phyloP scores from a whole-genome alignment of 495 filamentous ascomycete genomes.

The Haplographium delicatum region DNA sequence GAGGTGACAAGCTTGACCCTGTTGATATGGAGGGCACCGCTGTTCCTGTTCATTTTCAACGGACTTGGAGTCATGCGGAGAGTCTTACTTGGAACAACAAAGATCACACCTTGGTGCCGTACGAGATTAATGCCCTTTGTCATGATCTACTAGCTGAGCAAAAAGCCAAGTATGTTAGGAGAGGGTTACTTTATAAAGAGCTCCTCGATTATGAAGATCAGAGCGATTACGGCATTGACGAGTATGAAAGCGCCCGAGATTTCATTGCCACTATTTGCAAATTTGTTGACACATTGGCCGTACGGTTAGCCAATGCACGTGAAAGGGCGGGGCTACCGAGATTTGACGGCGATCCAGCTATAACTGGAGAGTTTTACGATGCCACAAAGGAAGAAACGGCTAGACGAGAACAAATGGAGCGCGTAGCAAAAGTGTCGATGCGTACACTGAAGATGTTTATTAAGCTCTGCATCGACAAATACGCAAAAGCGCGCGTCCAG shows the following conservation, averaged over 20 bases:
- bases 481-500: constrained; percentile 82
- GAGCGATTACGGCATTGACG: constrained; percentile 66
- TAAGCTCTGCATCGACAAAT: constrained; percentile 77
- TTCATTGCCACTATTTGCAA: constrained; percentile 74
- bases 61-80: constrained; percentile 84
- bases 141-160: constrained; percentile 58
- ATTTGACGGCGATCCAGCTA: constrained; percentile 19
- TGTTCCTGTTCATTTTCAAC: constrained; percentile 86
- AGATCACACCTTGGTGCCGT: constrained; percentile 63
- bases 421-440: constrained; percentile 74
- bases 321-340: constrained; percentile 24
- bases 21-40: constrained; percentile 96
- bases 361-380: constrained; percentile 8
- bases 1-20: constrained; percentile 90
- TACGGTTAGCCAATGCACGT: constrained; percentile 46
- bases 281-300: constrained; percentile 50
- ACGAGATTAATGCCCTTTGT: constrained; percentile 65
- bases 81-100: constrained; percentile 71
- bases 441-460: constrained; percentile 71
- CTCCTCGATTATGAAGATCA: constrained; percentile 58
- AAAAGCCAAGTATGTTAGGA: constrained; percentile 59
- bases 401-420: constrained; percentile 48
- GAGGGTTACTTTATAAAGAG: constrained; percentile 41
- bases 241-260: constrained; percentile 75
- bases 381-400: constrained; percentile 26